Evolutionary conservation across 768 basidiomycete species (phyloP).

Genomic region (Leucocoprinus sp.): DNA sequence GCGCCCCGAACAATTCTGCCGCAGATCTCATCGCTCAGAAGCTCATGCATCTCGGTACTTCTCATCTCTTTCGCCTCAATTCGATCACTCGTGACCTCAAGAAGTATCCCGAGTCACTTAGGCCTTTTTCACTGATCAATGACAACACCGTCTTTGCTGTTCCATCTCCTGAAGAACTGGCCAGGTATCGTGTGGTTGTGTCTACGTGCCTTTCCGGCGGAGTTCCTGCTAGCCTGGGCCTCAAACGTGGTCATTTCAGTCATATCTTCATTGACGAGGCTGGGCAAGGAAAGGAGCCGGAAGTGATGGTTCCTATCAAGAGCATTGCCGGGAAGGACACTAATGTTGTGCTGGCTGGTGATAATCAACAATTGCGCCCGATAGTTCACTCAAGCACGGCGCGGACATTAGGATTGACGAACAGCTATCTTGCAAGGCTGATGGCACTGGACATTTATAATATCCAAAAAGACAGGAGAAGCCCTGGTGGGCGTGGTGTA

Average conservation of each 20-base stretch:
- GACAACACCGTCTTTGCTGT: constrained; percentile 35
- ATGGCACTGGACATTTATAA: constrained; percentile 34
- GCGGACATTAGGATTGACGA: constrained; percentile 36
- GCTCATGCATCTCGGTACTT: constrained; percentile 26
- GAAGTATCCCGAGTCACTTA: constrained; percentile 30
- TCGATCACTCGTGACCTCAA: constrained; percentile 34
- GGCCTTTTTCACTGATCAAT: constrained; percentile 30
- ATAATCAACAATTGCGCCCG: constrained; percentile 57
- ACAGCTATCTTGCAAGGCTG: constrained; percentile 44
- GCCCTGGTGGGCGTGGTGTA: constrained; percentile 24
- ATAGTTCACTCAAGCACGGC: constrained; percentile 44
- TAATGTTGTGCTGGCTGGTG: constrained; percentile 49
- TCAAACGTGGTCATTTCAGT: constrained; percentile 45
- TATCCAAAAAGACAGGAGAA: constrained; percentile 18
- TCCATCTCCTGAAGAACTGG: constrained; percentile 31
- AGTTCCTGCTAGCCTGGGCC: constrained; percentile 38
- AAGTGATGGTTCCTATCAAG: constrained; percentile 48
- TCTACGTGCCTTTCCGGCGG: constrained; percentile 50
- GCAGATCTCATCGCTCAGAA: constrained; percentile 50
- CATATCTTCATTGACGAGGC: constrained; percentile 63
- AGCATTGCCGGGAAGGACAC: constrained; percentile 37
- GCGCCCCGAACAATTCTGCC: constrained; percentile 62
- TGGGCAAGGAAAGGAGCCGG: constrained; percentile 55
- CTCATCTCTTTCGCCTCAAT: constrained; percentile 45
- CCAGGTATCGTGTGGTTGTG: constrained; percentile 44